phyloP scores from a whole-genome alignment of 2,329 filamentous ascomycete genomes.

The Mycosphaerella arachidis region DNA sequence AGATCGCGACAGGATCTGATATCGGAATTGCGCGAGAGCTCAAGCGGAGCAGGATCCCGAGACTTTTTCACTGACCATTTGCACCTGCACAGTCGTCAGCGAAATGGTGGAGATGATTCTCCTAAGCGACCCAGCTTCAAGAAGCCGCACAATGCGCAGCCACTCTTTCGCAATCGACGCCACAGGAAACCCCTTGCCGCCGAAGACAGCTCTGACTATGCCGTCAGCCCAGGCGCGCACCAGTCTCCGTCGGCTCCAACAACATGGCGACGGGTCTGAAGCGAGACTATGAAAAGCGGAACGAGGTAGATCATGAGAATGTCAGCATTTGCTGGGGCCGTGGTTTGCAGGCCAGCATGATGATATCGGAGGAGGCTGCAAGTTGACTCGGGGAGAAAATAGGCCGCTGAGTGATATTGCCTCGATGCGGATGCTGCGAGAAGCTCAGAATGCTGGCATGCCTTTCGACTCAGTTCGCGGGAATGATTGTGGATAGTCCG shows the following conservation, averaged over 20 bases:
- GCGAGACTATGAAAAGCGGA: conserved; percentile 25
- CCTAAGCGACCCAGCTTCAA: conserved; percentile 5
- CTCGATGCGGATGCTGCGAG: conserved; percentile 54
- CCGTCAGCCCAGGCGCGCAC: conserved; percentile 28
- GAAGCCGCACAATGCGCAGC: conserved; percentile 8
- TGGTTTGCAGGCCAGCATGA: conserved; percentile 68
- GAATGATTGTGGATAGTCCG: conserved; percentile 4
- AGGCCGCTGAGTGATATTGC: conserved; percentile 12
- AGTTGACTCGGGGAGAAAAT: conserved; percentile 7
- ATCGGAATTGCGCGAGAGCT: conserved; percentile 34
- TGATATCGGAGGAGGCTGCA: conserved; percentile 13
- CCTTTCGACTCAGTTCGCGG: conserved; percentile 64
- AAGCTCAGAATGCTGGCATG: conserved; percentile 62
- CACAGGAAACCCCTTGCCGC: conserved; percentile 3
- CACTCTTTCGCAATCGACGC: conserved; percentile 11
- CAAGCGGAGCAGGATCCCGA: conserved; percentile 7
- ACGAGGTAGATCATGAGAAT: conserved; percentile 28
- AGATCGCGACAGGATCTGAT: conserved; percentile 66
- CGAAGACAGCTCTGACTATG: background rate
- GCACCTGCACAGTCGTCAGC: background rate
- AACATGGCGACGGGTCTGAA: conserved; percentile 4
- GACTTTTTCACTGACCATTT: conserved; percentile 6
- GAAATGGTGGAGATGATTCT: background rate
- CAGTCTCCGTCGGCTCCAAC: conserved; percentile 22
- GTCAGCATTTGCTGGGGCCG: conserved; percentile 73